A percentile compares a stretch with the other conserved stretches of the same genome.
Conservation (phyloP, 768 basidiomycete genomes). For the Dentipellis fragilis region DNA sequence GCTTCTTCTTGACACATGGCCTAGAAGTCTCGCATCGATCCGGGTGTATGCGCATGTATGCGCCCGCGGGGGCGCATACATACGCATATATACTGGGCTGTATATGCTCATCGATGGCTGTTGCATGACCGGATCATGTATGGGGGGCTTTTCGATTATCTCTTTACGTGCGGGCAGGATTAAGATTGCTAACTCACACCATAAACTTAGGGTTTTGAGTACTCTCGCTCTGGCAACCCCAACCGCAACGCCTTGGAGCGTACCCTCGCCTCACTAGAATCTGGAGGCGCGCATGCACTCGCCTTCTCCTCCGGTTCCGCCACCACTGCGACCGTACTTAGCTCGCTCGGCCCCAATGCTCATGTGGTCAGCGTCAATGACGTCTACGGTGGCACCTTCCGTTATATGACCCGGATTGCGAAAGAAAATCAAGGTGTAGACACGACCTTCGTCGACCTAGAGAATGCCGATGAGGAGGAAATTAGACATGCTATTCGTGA, state of each 20-base stretch:
- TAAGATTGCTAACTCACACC: background rate
- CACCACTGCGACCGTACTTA: constrained; percentile 74
- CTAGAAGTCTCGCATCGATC: too few species aligned
- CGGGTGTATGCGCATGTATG: too few species aligned
- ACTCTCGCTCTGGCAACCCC: constrained; percentile 84
- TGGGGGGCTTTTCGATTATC: background rate
- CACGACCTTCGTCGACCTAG: constrained; percentile 75
- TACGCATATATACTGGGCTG: too few species aligned
- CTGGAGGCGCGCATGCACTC: constrained; percentile 59
- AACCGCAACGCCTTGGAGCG: constrained; percentile 74
- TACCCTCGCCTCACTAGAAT: constrained; percentile 71
- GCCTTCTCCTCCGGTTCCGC: constrained; percentile 84
- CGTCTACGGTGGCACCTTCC: constrained; percentile 89
- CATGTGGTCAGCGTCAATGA: constrained; percentile 87
- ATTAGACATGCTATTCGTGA: constrained; percentile 55
- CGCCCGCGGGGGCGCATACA: too few species aligned
- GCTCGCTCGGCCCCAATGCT: constrained; percentile 60
- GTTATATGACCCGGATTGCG: constrained; percentile 69
- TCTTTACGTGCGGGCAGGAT: background rate
- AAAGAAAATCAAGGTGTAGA: constrained; percentile 54
- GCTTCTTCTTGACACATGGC: too few species aligned
- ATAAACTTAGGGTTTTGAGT: constrained; percentile 66
- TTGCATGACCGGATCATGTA: too few species aligned
- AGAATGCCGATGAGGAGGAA: constrained; percentile 52
- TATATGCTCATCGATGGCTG: too few species aligned